These are phyloP conservation scores for Dacryopinax spathularia DNA, from an alignment of 768 basidiomycete species.

Conservation along the genomic window DNA sequence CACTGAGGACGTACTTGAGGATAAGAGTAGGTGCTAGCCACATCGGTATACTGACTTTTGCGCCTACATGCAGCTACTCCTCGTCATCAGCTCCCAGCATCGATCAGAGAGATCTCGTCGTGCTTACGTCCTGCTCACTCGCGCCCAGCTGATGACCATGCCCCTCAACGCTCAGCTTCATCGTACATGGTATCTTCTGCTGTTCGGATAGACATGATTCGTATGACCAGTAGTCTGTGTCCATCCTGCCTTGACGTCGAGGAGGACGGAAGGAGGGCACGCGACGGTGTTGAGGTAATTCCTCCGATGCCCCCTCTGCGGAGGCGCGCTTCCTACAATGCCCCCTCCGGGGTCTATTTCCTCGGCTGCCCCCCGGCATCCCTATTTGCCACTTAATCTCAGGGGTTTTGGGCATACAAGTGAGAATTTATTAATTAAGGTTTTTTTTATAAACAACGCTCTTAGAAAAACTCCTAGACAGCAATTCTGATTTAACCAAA, in stretches of 20 bases:
- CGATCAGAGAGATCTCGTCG: neutral
- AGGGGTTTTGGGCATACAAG: no score
- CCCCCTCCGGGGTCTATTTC: no score
- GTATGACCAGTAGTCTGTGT: conserved; percentile 83
- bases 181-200: conserved; percentile 87
- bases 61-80: conserved; percentile 54
- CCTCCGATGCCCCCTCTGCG: neutral
- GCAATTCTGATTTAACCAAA: no score
- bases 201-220: conserved; percentile 26
- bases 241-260: conserved; percentile 37
- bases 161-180: conserved; percentile 68
- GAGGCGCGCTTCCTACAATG: no score
- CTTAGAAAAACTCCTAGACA: no score
- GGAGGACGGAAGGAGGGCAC: neutral
- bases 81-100: neutral
- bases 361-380: no score
- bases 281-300: neutral
- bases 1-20: conserved; percentile 41
- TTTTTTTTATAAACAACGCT: no score
- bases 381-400: no score
- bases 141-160: conserved; percentile 86
- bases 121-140: conserved; percentile 61
- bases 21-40: conserved; percentile 85
- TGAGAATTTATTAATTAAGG: no score
- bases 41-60: conserved; percentile 71